Base-by-base conservation (phyloP, 257 asterid genomes). In the Coffea eugenioides region DNA sequence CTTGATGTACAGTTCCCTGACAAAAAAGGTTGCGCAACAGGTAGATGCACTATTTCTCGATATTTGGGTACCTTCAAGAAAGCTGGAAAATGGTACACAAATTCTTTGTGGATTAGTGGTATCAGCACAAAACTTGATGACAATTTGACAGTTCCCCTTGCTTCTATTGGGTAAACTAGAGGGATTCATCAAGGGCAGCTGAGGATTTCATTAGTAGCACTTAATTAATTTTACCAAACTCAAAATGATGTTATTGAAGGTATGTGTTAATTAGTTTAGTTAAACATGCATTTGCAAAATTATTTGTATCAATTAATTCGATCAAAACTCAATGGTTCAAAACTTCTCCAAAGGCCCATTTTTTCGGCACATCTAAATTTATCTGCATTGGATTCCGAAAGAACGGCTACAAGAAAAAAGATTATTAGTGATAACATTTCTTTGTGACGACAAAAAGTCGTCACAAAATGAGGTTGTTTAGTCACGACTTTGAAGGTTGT, bases 71-170 rank as follows among this genome's bases (percentile, higher is more conserved):
- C 43, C 43, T 39, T 39, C 43, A 39, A 39, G 7, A 87, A 86
- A 91, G 92, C 81, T 78, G 78, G 54, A 59, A 87, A 65, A 87
- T 84, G 97, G 91, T 89, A 59, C 15, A 84, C 48, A 93, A 94
- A 74, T 91, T 95, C 82, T 82, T 93, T 83, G 59, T 84, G 89
- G 97, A 62, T 84, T 94, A 85, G 95, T 93, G 2, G 98, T 52
- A 36, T 91, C 57, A 94, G 98, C 88, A 90, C 90, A 2, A 89
- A 86, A 62, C 88, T 93, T 43, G 98, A 94, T 67, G 98, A 94
- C 88, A 93, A 94, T 75, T 84, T 94, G 84, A 94, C 97, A 3
- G 97, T 94, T 46, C 97, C 98, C 73, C 90, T 94, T 20, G 70
- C 93, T 23, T 86, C 95, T 8, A 75, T 88, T 68, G 61, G 89